A percentile compares a stretch with the other conserved stretches of the same genome.
phyloP scores from a whole-genome alignment of 2,329 filamentous ascomycete genomes.

The Paracorniculantispora psalliotae region DNA sequence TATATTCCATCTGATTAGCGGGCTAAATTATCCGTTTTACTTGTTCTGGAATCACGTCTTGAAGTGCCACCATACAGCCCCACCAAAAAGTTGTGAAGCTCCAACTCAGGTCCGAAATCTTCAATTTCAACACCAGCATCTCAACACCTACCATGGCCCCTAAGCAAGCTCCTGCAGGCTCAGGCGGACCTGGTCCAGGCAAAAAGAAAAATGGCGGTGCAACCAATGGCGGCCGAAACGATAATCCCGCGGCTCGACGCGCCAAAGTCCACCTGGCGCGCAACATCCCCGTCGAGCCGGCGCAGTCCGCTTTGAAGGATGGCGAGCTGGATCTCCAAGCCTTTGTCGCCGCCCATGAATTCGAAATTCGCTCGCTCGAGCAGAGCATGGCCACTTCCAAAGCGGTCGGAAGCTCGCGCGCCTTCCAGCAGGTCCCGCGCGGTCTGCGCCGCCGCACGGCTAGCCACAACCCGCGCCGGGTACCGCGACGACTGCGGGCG shows the following conservation, averaged over 20 bases:
- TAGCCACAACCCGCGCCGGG: slow-evolving; percentile 88
- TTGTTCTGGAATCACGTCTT: too few relatives aligned
- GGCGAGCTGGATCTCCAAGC: slow-evolving; percentile 81
- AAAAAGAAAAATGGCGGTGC: slow-evolving; percentile 24
- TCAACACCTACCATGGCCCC: slow-evolving; percentile 23
- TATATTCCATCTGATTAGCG: neutral
- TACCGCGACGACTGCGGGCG: slow-evolving; percentile 70
- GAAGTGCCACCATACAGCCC: too few relatives aligned
- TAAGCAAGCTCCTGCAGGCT: slow-evolving; percentile 22
- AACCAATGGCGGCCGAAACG: slow-evolving; percentile 19
- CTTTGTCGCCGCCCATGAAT: slow-evolving; percentile 81
- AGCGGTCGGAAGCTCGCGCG: slow-evolving; percentile 56
- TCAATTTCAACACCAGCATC: slow-evolving; percentile 13
- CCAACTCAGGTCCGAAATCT: neutral
- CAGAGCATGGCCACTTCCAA: slow-evolving; percentile 75
- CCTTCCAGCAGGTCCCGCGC: slow-evolving; percentile 87
- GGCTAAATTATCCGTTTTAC: neutral
- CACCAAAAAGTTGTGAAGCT: slow-evolving; percentile 8
- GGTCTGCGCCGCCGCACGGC: slow-evolving; percentile 81
- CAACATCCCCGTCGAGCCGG: slow-evolving; percentile 45
- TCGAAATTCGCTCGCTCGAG: slow-evolving; percentile 82
- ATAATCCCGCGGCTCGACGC: slow-evolving; percentile 35
- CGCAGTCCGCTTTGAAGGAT: slow-evolving; percentile 51
- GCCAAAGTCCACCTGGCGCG: slow-evolving; percentile 43
- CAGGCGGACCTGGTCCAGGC: slow-evolving; percentile 17